A percentile compares a stretch with the other conserved stretches of the same genome.
Conservation (phyloP, 108 stramenopile genomes). For the Pseudonitzschia pungens region DNA sequence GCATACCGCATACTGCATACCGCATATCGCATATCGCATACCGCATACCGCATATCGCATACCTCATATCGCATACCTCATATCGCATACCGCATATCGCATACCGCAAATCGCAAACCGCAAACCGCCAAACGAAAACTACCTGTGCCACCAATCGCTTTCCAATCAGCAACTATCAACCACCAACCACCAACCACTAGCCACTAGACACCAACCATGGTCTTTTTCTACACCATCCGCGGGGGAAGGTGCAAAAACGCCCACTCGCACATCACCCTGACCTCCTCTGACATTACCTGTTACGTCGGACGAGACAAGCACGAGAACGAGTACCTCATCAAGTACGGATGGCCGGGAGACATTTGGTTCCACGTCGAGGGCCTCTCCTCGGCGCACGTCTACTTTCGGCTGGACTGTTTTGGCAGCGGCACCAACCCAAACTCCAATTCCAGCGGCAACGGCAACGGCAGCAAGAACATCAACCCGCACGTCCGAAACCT, state of each 20-base stretch:
- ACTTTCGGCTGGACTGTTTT: constrained; percentile 24
- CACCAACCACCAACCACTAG: too few relatives aligned
- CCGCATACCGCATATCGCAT: too few relatives aligned
- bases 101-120: too few relatives aligned
- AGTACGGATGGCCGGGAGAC: constrained; percentile 36
- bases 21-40: too few relatives aligned
- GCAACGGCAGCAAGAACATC: neutral
- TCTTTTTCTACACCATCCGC: constrained; percentile 33
- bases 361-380: constrained; percentile 40
- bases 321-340: constrained; percentile 32
- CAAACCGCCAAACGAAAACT: too few relatives aligned
- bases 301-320: constrained; percentile 39
- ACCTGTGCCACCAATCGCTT: too few relatives aligned
- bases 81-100: too few relatives aligned
- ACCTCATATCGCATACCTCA: too few relatives aligned
- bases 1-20: too few relatives aligned
- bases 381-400: constrained; percentile 26
- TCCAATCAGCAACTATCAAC: too few relatives aligned
- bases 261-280: constrained; percentile 16
- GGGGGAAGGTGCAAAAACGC: constrained; percentile 24
- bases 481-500: neutral
- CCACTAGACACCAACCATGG: too few relatives aligned
- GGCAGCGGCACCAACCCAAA: neutral
- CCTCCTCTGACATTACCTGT: constrained; percentile 18
- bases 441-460: neutral